Base-by-base conservation (phyloP, 2,329 filamentous ascomycete genomes). In the Onygenales sp. region DNA sequence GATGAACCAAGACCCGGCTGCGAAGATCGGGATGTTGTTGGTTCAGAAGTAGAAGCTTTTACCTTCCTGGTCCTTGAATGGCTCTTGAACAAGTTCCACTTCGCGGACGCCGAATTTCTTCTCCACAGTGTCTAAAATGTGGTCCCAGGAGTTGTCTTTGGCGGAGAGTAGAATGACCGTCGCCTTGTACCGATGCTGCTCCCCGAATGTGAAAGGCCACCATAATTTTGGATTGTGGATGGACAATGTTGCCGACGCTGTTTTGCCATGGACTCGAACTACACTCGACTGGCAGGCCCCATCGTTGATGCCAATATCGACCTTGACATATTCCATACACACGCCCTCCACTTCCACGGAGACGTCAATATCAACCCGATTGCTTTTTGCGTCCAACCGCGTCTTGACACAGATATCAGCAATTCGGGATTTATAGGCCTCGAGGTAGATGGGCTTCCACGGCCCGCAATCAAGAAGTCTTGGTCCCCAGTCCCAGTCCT, bases 361-460 rank as follows among this genome's bases (percentile, higher is more conserved):
- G 27, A 53, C 8, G 9, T 27, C 32, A 32, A 52, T 36, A 14
- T 38, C 32, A 9, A 2, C 45, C 32, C 17, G 13, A 7, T n/a
- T n/a, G 13, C 13, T 9, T n/a, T 55, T 48, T 14, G 67, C 68
- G 4, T 63, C 63, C 1, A 70, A 54, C 17, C 64, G 65, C 32
- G 66, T 67, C 33, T 64, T 58, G 4, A 73, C 55, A 1, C 57
- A 55, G 10, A 85, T 65, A 55, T 85, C 78, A 0, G 76, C 70
- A 7, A 87, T 68, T 13, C 76, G 71, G 13, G 72, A 70, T 44
- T 69, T 61, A 52, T 82, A 86, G 1, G 73, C 74, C 62, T 87
- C 83, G 2, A 87, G 64, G 31, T 73, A 73, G 1, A 87, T 73
- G 2, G 80, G 75, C 55, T 78, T 77, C 82, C 83, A 87, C 1